These are phyloP conservation scores for Gardenia jasminoides DNA, from an alignment of 257 asterid genomes.

Conservation along the genomic window DNA sequence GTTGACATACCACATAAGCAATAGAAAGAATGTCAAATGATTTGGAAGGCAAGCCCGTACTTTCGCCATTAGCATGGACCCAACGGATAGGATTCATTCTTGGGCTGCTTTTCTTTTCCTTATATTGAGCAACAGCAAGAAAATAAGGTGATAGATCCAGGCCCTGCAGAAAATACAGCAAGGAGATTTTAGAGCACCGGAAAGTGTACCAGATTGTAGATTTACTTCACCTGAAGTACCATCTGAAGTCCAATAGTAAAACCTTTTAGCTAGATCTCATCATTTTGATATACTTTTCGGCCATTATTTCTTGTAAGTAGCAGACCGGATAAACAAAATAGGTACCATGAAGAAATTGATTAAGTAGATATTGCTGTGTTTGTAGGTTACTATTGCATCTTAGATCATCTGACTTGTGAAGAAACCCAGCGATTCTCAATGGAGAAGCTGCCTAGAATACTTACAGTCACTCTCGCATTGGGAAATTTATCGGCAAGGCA, in stretches of 20 bases:
- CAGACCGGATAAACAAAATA: no score
- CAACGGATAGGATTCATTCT: slow-evolving; percentile 48
- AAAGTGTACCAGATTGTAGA: not conserved
- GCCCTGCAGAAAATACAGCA: slow-evolving; percentile 50
- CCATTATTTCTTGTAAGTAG: not conserved
- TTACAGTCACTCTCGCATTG: slow-evolving; percentile 64
- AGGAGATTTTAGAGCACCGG: not conserved
- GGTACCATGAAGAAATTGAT: not conserved
- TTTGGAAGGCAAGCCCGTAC: slow-evolving; percentile 76
- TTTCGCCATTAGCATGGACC: slow-evolving; percentile 91
- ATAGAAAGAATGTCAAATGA: slow-evolving; percentile 86
- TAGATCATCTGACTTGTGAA: no score
- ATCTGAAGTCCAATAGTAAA: not conserved
- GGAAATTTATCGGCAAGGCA: slow-evolving; percentile 67
- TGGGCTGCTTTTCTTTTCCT: slow-evolving; percentile 51
- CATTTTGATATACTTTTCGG: not conserved
- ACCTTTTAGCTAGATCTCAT: not conserved
- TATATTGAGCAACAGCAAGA: slow-evolving; percentile 79
- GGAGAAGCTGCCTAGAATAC: slow-evolving; percentile 16
- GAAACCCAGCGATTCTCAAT: not conserved
- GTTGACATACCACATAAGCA: slow-evolving; percentile 70
- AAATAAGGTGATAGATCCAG: slow-evolving; percentile 89
- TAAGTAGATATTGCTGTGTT: not conserved
- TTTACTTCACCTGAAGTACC: not conserved
- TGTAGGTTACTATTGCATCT: not conserved